phyloP scores from a whole-genome alignment of 768 basidiomycete genomes.

The Tylopilus subfusipes region DNA sequence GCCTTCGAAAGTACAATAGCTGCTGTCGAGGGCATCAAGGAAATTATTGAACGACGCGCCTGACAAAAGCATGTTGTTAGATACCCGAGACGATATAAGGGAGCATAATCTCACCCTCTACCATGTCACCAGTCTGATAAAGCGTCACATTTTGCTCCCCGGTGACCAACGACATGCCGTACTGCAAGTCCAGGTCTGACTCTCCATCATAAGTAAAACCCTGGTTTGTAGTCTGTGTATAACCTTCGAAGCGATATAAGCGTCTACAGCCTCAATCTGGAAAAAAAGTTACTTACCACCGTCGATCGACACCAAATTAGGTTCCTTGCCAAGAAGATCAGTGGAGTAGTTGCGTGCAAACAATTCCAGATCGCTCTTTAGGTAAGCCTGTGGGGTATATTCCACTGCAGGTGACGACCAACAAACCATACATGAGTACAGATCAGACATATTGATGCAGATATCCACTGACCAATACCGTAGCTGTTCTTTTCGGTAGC shows the following conservation, averaged over 20 bases:
- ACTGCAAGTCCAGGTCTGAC: conserved; percentile 32
- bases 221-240: conserved; percentile 20
- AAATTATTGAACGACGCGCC: conserved; percentile 37
- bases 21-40: conserved; percentile 37
- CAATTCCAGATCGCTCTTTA: conserved; percentile 31
- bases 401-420: conserved; percentile 29
- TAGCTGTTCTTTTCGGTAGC: conserved; percentile 30
- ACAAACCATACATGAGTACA: not conserved
- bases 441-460: not conserved
- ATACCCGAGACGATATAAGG: not conserved
- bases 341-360: conserved; percentile 26
- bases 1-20: conserved; percentile 37
- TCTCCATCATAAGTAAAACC: conserved; percentile 25
- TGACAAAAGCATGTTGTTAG: conserved; percentile 1
- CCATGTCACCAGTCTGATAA: conserved; percentile 32
- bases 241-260: conserved; percentile 16
- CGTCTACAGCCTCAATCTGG: not conserved
- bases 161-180: conserved; percentile 31
- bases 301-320: conserved; percentile 33
- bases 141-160: conserved; percentile 29
- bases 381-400: conserved; percentile 32
- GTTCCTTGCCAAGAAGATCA: conserved; percentile 24
- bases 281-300: conserved; percentile 27
- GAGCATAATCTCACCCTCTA: conserved; percentile 15
- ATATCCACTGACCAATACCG: conserved; percentile 27